These are phyloP conservation scores for Poteriospumella lacustris DNA, from an alignment of 108 stramenopile species.

Conservation along the genomic window DNA sequence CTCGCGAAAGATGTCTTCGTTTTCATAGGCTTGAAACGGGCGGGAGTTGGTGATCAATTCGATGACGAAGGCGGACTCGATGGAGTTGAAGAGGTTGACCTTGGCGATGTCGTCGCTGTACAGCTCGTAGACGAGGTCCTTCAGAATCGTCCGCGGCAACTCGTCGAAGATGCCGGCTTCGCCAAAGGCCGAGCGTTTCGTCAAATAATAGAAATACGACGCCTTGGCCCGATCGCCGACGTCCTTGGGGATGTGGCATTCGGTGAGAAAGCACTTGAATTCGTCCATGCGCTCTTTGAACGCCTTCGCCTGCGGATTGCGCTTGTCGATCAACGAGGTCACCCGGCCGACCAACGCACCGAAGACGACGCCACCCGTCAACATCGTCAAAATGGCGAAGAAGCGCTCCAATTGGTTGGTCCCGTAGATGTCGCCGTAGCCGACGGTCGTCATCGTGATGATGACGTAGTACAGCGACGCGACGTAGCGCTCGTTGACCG, in stretches of 20 bases:
- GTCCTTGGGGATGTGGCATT: not conserved
- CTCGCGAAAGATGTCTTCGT: not conserved
- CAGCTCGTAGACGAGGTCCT: not conserved
- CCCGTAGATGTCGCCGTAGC: slow-evolving; percentile 32
- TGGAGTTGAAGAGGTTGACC: not conserved
- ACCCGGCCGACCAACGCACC: not conserved
- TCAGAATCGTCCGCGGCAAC: not conserved
- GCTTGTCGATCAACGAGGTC: not conserved
- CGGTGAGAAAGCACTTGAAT: not conserved
- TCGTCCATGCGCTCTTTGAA: slow-evolving; percentile 22
- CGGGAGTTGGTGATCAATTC: not conserved
- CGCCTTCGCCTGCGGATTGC: slow-evolving; percentile 22
- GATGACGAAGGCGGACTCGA: not conserved
- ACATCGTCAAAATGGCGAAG: slow-evolving; percentile 7
- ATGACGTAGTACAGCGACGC: slow-evolving; percentile 57
- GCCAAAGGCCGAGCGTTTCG: not conserved
- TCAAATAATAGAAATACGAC: not conserved
- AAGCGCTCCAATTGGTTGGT: slow-evolving; percentile 2
- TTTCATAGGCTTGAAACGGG: not conserved
- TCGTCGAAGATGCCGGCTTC: not conserved
- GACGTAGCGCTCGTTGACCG: slow-evolving; percentile 42
- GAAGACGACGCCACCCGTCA: slow-evolving; percentile 15
- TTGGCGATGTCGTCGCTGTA: not conserved
- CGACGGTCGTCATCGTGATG: slow-evolving; percentile 41
- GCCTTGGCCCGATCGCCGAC: not conserved